A percentile compares a stretch with the other conserved stretches of the same genome.
Conservation (phyloP, 2,329 filamentous ascomycete genomes). For the Myriosclerotinia curreyana region DNA sequence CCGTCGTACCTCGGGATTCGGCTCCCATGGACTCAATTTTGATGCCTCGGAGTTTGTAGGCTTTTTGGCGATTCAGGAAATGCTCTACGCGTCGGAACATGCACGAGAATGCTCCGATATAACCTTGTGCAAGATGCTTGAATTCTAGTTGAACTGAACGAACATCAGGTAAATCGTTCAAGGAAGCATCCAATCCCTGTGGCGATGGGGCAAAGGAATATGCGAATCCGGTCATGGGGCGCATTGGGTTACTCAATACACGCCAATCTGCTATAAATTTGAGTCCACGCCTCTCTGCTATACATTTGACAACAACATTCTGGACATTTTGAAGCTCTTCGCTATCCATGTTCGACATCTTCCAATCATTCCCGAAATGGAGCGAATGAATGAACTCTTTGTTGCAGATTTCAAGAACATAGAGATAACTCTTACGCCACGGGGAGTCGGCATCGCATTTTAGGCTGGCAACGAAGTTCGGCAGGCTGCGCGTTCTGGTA, state of each 20-base stretch:
- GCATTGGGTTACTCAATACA: too few relatives aligned
- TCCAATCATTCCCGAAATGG: neutral
- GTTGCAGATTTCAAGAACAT: neutral
- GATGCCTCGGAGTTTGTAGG: neutral
- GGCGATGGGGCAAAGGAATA: neutral
- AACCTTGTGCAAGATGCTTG: neutral
- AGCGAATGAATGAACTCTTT: neutral
- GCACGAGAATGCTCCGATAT: too few relatives aligned
- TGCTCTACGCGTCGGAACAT: neutral
- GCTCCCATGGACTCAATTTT: neutral
- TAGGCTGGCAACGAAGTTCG: neutral
- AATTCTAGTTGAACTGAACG: constrained; percentile 1
- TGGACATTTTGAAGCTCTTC: neutral
- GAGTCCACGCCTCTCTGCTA: too few relatives aligned
- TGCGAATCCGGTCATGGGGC: neutral
- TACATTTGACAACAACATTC: constrained; percentile 1
- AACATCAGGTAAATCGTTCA: neutral
- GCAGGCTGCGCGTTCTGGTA: neutral
- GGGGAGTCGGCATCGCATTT: neutral
- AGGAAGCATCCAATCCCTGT: neutral
- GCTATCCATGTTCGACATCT: neutral
- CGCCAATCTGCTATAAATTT: too few relatives aligned
- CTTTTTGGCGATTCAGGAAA: neutral
- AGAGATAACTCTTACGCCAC: neutral
- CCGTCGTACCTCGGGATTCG: too few relatives aligned